Percentiles rank a stretch among this genome's conserved stretches.
Conservation (phyloP, 2,329 filamentous ascomycete genomes). For the Blastomyces emzantsi region DNA sequence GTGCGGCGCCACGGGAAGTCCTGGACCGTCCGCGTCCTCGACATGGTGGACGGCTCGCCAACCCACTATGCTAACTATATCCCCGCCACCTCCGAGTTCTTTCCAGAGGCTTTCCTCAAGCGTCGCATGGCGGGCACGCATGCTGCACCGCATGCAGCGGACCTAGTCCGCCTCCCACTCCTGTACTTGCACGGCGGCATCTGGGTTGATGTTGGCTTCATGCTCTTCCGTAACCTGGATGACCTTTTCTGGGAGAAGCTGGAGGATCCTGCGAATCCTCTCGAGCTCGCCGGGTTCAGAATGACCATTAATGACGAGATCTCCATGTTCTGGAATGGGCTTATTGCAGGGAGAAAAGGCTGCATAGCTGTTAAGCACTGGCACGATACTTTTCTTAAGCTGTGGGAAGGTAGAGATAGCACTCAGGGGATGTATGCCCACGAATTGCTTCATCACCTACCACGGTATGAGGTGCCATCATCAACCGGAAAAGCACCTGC, state of each 20-base stretch:
- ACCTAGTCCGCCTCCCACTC: conserved; percentile 40
- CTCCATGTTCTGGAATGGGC: conserved; percentile 1
- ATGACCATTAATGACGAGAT: conserved; percentile 13
- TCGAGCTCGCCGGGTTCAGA: conserved; percentile 24
- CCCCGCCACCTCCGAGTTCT: conserved; percentile 21
- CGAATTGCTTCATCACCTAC: conserved; percentile 9
- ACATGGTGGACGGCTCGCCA: conserved; percentile 29
- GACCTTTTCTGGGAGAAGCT: conserved; percentile 33
- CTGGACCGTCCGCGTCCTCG: conserved; percentile 35
- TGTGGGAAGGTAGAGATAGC: conserved; percentile 6
- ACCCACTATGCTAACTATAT: conserved; percentile 35
- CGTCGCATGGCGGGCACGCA: conserved; percentile 39
- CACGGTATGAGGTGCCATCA: conserved; percentile 6
- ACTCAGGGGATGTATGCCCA: background rate
- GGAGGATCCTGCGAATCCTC: conserved; percentile 30
- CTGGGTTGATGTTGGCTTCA: conserved; percentile 35
- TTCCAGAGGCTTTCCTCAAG: conserved; percentile 37
- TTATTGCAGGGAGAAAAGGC: conserved; percentile 10
- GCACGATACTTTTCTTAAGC: conserved; percentile 8
- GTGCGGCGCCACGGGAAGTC: background rate
- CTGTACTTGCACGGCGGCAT: conserved; percentile 34
- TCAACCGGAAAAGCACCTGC: conserved; percentile 5
- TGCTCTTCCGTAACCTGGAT: conserved; percentile 33
- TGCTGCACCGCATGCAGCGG: conserved; percentile 39
- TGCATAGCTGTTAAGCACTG: conserved; percentile 7